Percentiles rank a stretch among this genome's conserved stretches.
Evolutionary conservation across 1,139 yeast species (phyloP).

Genomic region (Scheffersomyces insectosa): DNA sequence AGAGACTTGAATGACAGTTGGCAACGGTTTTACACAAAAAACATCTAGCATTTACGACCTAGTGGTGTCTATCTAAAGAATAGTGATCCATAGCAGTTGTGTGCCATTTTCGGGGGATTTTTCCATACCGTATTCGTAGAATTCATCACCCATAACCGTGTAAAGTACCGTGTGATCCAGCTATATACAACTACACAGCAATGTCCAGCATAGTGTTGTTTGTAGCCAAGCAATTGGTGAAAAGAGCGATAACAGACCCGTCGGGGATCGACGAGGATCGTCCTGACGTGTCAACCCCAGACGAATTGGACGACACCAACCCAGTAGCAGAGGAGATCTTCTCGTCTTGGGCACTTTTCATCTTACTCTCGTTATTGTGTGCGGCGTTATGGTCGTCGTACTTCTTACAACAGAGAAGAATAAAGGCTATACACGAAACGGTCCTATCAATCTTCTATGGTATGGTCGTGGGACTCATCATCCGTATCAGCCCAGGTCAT

Average conservation of each 20-base stretch:
- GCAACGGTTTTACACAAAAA: no score
- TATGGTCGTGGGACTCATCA: constrained; percentile 90
- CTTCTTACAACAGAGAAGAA: constrained; percentile 85
- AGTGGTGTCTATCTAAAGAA: no score
- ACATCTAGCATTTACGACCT: no score
- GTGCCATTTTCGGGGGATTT: no score
- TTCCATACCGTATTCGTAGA: no score
- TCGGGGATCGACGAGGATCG: constrained; percentile 37
- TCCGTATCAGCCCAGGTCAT: constrained; percentile 91
- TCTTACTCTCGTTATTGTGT: constrained; percentile 74
- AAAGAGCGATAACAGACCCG: constrained; percentile 25
- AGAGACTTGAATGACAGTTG: no score
- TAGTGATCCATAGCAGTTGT: no score
- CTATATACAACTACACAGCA: no score
- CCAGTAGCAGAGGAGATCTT: constrained; percentile 96
- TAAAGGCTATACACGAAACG: constrained; percentile 95
- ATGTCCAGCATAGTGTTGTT: constrained; percentile 32
- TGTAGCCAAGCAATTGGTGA: constrained; percentile 26
- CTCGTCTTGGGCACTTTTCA: constrained; percentile 95
- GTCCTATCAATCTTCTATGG: constrained; percentile 95
- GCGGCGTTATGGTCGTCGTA: constrained; percentile 95
- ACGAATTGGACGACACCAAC: constrained; percentile 63
- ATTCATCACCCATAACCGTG: no score
- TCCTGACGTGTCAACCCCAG: constrained; percentile 54
- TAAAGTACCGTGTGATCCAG: background rate